Base-by-base conservation (phyloP, 1,284 basidiomycete species). In the Cutaneotrichosporon sp. region DNA sequence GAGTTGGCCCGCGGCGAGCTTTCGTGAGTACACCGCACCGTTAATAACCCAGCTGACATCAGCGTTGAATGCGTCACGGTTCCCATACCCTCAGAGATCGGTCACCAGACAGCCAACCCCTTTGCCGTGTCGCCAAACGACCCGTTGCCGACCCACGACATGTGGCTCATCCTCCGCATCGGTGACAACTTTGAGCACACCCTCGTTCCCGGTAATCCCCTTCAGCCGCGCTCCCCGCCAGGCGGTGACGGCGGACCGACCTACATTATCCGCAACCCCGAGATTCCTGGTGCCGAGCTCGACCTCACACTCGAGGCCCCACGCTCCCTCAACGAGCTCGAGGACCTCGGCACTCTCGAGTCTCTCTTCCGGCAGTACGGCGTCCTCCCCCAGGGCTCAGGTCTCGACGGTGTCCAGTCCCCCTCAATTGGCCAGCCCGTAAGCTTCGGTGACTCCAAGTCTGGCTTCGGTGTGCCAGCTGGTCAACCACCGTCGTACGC, bases 271-370 rank as follows among this genome's bases (percentile, higher is more conserved):
- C 50, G 47, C 49, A 38, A 53, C 9, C 69, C 72, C 4, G 70
- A 75, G 63, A 63, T 77, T 1, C 71, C 72, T 2, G 66, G 74
- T 14, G 74, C 75, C 0, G 68, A 67, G 10, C 72, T 86, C 11
- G 80, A 81, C 3, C 70, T 89, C 50, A 70, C 77, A 5, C 21
- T 58, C 31, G 52, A 47, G 22, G 40, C 63, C 16, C 66, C 66
- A 4, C 61, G 56, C 22, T 53, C 38, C 50, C 9, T 42, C 2
- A 32, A 56, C 18, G 79, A 84, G 18, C 57, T 81, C 47, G 87
- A 89, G 67, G 88, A 89, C 70, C 68, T 89, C 42, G 86, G 89
- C 62, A 86, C 86, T 0, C 86, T 91, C 64, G 89, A 91, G 71
- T 83, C 86, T 26, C 83, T 91, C 53, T 73, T 91, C 6, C 76